Conservation (phyloP, 208 protist genomes). For the Crithidia brevicula region DNA sequence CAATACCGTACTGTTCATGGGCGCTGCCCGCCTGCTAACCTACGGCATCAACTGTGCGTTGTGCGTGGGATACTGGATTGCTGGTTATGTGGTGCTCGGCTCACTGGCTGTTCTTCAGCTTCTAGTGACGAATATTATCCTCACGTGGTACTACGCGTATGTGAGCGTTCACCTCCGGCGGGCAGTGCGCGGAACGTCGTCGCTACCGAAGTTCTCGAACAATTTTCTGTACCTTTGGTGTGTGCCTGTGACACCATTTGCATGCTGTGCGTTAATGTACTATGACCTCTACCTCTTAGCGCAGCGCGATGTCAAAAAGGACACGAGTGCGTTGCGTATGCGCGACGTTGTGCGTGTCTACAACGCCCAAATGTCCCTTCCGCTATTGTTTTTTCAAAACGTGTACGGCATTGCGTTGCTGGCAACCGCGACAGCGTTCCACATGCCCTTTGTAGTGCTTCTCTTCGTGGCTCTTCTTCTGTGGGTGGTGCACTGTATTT, state of each 20-base stretch:
- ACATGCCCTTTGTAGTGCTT: slow-evolving; percentile 62
- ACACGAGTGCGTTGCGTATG: slow-evolving; percentile 7
- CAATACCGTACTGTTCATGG: slow-evolving; percentile 43
- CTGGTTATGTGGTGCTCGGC: slow-evolving; percentile 58
- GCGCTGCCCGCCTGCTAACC: slow-evolving; percentile 41
- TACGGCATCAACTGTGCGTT: slow-evolving; percentile 70
- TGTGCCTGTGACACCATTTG: slow-evolving; percentile 61
- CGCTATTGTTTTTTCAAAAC: slow-evolving; percentile 64
- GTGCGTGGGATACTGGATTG: slow-evolving; percentile 69
- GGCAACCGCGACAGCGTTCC: slow-evolving; percentile 50
- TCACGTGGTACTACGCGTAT: slow-evolving; percentile 58
- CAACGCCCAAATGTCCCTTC: slow-evolving; percentile 52
- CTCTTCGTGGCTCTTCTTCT: slow-evolving; percentile 52
- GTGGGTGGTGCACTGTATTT: slow-evolving; percentile 41
- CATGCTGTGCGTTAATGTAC: slow-evolving; percentile 60
- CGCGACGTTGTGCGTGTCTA: slow-evolving; percentile 53
- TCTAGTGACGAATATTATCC: slow-evolving; percentile 49
- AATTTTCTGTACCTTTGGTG: slow-evolving; percentile 60
- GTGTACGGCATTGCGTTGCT: slow-evolving; percentile 55
- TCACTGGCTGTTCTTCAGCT: slow-evolving; percentile 57
- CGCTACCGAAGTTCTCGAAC: slow-evolving; percentile 35
- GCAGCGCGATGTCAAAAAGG: neutral
- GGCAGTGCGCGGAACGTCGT: slow-evolving; percentile 16
- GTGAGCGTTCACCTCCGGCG: slow-evolving; percentile 42
- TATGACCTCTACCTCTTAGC: slow-evolving; percentile 48